Evolutionary conservation across 2,329 filamentous ascomycete species (phyloP).

Genomic region (Pseudogymnoascus sp.): DNA sequence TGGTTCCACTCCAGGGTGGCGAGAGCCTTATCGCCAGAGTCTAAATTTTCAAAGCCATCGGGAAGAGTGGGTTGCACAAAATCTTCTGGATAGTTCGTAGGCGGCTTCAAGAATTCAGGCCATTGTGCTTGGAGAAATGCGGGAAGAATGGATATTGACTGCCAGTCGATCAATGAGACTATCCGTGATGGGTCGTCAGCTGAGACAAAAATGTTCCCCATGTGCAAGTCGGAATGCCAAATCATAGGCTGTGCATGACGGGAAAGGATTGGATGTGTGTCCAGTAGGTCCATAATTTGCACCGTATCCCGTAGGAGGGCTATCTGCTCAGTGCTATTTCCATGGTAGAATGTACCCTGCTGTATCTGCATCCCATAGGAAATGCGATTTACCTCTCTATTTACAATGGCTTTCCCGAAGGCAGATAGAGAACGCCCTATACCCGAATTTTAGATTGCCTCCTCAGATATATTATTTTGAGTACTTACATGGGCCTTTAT

Average conservation of each 20-base stretch:
- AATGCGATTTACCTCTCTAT: no score
- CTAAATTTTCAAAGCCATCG: constrained; percentile 28
- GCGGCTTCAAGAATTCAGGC: constrained; percentile 7
- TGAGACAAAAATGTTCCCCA: constrained; percentile 36
- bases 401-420: not conserved
- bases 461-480: no score
- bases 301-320: not conserved
- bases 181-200: constrained; percentile 30
- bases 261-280: not conserved
- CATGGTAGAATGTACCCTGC: not conserved
- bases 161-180: constrained; percentile 35
- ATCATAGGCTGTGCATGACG: constrained; percentile 15
- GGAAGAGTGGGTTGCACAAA: constrained; percentile 10
- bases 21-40: constrained; percentile 24
- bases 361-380: no score
- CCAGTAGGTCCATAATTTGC: not conserved
- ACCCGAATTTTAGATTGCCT: not conserved
- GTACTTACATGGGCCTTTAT: not conserved
- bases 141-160: constrained; percentile 30
- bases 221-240: constrained; percentile 34
- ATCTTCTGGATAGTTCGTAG: not conserved
- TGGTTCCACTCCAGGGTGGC: not conserved
- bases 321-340: not conserved
- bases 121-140: constrained; percentile 28
- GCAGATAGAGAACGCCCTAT: not conserved